Conservation (phyloP, 2,329 filamentous ascomycete genomes). For the Hypomyces rosellus region DNA sequence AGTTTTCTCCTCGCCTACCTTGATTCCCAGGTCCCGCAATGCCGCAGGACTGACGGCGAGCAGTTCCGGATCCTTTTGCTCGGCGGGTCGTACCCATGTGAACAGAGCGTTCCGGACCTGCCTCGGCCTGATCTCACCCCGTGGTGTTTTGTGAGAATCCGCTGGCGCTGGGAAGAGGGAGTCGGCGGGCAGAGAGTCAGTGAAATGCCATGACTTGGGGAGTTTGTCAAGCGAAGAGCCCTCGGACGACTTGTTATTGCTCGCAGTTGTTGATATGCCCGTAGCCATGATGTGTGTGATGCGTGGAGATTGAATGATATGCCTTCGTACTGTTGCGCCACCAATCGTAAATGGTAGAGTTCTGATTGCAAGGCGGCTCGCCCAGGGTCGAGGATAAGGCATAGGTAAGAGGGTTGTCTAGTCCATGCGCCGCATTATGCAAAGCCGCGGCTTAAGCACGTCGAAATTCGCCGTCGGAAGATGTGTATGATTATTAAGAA, state of each 20-base stretch:
- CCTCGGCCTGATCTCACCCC: conserved; percentile 70
- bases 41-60: conserved; percentile 74
- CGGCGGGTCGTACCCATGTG: conserved; percentile 82
- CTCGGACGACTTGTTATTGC: conserved; percentile 9
- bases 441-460: not conserved
- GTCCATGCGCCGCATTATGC: not conserved
- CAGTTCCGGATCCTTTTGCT: conserved; percentile 65
- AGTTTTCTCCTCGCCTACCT: conserved; percentile 58
- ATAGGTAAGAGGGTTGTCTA: not conserved
- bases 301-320: not conserved
- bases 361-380: not conserved
- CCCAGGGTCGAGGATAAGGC: conserved; percentile 1
- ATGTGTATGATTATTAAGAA: no score
- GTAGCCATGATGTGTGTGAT: conserved; percentile 2
- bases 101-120: conserved; percentile 80
- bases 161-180: conserved; percentile 71
- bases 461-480: not conserved
- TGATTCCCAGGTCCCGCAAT: conserved; percentile 73
- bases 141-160: conserved; percentile 72
- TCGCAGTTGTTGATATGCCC: not conserved
- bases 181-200: conserved; percentile 67
- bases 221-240: conserved; percentile 45
- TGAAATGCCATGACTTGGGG: conserved; percentile 61
- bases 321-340: conserved; percentile 20
- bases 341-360: conserved; percentile 28